phyloP scores from a whole-genome alignment of 345 rosid species.

The Brassica carinata region DNA sequence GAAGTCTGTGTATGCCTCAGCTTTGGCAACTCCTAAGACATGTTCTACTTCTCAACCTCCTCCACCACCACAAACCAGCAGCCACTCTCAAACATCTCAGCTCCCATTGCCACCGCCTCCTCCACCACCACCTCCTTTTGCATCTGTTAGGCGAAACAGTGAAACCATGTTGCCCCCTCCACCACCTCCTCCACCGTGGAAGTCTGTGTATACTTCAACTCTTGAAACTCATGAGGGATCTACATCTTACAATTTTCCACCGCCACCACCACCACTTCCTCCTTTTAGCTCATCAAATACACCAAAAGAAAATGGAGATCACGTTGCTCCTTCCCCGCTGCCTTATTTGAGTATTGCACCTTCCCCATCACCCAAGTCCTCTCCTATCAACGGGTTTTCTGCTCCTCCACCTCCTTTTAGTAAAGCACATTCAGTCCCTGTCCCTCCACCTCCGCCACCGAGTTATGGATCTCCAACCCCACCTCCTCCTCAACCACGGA shows the following conservation, averaged over 20 bases:
- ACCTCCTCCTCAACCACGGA: constrained; percentile 36
- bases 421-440: constrained; percentile 12
- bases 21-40: constrained; percentile 27
- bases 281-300: constrained; percentile 19
- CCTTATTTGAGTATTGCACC: constrained; percentile 33
- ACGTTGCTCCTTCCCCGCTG: constrained; percentile 25
- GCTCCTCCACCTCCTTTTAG: constrained; percentile 34
- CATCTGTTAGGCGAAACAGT: constrained; percentile 39
- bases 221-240: constrained; percentile 26
- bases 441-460: constrained; percentile 29
- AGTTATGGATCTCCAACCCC: constrained; percentile 42
- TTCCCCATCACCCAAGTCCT: constrained; percentile 33
- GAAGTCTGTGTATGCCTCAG: constrained; percentile 42
- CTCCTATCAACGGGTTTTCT: constrained; percentile 14
- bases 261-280: constrained; percentile 39
- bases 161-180: constrained; percentile 49
- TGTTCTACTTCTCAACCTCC: constrained; percentile 33
- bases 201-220: constrained; percentile 39
- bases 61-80: constrained; percentile 38
- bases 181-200: constrained; percentile 69
- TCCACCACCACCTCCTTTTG: constrained; percentile 51
- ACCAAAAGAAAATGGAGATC: constrained; percentile 31
- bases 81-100: constrained; percentile 35
- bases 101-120: constrained; percentile 43
- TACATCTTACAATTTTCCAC: constrained; percentile 29